These are phyloP conservation scores for Dactylellina cionopaga DNA, from an alignment of 2,329 filamentous ascomycete genomes.

Conservation along the genomic window DNA sequence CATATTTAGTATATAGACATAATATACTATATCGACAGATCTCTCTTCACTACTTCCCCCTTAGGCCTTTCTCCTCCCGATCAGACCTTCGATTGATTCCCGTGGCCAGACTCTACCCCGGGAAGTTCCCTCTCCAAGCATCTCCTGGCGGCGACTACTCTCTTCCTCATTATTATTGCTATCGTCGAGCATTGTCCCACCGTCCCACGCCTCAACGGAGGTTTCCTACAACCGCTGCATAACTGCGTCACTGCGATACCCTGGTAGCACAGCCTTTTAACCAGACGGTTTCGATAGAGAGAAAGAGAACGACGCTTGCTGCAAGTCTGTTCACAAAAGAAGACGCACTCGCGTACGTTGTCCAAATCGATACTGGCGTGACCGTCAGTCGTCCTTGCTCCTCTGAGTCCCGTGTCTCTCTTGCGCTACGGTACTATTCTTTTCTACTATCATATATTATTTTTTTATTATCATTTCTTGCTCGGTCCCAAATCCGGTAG, in stretches of 20 bases:
- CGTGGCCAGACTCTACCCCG: too few species aligned
- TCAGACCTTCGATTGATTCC: too few species aligned
- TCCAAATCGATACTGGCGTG: conserved; percentile 44
- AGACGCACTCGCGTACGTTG: conserved; percentile 42
- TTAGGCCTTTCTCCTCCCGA: neutral
- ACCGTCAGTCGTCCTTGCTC: conserved; percentile 9
- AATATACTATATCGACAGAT: conserved; percentile 3
- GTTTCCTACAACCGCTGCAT: conserved; percentile 12
- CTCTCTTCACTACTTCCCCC: neutral
- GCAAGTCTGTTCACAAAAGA: conserved; percentile 7
- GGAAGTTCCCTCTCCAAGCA: too few species aligned
- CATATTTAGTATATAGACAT: neutral
- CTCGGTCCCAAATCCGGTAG: conserved; percentile 12
- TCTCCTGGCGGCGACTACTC: too few species aligned
- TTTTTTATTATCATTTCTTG: too few species aligned
- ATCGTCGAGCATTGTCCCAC: conserved; percentile 28
- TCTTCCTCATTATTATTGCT: conserved; percentile 8
- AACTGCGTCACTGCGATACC: conserved; percentile 27
- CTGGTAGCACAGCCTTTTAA: conserved; percentile 31
- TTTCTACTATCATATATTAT: too few species aligned
- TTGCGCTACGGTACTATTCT: neutral
- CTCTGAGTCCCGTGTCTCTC: conserved; percentile 20
- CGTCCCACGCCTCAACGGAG: conserved; percentile 44
- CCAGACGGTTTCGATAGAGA: conserved; percentile 18
- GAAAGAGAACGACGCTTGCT: conserved; percentile 13